Conservation (phyloP, 2,329 filamentous ascomycete species). For the Leptographium galeiforme region DNA sequence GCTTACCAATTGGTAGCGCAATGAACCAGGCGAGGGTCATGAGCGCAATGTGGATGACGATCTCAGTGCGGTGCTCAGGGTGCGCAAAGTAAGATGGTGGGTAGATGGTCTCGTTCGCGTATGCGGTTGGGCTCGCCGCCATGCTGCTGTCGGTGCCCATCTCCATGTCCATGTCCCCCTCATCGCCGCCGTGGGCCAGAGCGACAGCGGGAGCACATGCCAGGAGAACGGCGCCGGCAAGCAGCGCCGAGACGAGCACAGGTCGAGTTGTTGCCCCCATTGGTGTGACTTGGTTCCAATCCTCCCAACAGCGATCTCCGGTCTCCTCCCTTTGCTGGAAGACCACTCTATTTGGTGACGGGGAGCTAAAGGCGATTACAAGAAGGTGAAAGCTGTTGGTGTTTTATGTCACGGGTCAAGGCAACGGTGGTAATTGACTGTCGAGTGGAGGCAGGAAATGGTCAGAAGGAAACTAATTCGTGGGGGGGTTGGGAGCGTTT, state of each 20-base stretch:
- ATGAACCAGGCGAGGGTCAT: conserved; percentile 64
- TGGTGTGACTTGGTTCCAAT: neutral
- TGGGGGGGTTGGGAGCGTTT: neutral
- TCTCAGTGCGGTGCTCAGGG: conserved; percentile 35
- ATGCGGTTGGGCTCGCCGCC: neutral
- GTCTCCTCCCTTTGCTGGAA: neutral
- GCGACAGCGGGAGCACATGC: conserved; percentile 15
- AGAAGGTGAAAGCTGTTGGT: neutral
- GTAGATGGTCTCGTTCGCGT: conserved; percentile 17
- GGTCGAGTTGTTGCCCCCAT: conserved; percentile 7
- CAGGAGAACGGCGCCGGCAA: conserved; percentile 14
- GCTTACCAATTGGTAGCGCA: conserved; percentile 57
- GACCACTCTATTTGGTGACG: neutral
- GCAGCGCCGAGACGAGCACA: conserved; percentile 4
- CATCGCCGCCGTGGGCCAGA: conserved; percentile 17
- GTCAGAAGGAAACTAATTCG: neutral
- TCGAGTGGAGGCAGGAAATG: too few relatives aligned
- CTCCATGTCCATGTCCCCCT: conserved; percentile 7
- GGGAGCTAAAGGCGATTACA: too few relatives aligned
- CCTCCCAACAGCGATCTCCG: neutral
- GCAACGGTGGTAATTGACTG: too few relatives aligned
- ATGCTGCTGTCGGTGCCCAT: neutral
- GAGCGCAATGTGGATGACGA: conserved; percentile 56
- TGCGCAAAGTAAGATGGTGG: conserved; percentile 46
- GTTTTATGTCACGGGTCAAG: neutral